A percentile compares a stretch with the other conserved stretches of the same genome.
These are phyloP conservation scores for Yamadazyma taylorii DNA, from an alignment of 1,139 yeast species.

Conservation along the genomic window DNA sequence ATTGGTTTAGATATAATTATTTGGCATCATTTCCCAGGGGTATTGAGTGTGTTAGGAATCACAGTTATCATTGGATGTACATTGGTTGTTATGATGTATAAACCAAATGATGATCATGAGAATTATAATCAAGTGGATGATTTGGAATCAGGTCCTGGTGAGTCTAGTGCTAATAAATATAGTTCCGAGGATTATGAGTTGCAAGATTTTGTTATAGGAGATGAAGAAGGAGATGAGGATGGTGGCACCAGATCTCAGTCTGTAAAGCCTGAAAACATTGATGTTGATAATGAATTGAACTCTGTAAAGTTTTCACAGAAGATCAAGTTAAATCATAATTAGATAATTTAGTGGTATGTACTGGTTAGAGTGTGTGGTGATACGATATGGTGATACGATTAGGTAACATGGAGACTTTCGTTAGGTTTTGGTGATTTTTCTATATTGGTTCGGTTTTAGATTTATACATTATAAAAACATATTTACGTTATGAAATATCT, in stretches of 20 bases:
- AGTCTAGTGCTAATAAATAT: conserved; percentile 12
- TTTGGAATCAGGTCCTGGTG: conserved; percentile 4
- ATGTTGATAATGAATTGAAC: conserved; percentile 9
- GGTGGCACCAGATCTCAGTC: background rate
- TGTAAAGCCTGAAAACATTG: background rate
- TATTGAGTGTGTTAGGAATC: conserved; percentile 70
- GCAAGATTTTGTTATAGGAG: conserved; percentile 27
- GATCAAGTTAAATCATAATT: conserved; percentile 7
- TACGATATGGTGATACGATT: too few species aligned
- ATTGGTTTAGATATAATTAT: conserved; percentile 71
- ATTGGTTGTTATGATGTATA: conserved; percentile 51
- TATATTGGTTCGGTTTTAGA: too few species aligned
- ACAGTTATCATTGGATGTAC: conserved; percentile 68
- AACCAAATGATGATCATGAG: conserved; percentile 26
- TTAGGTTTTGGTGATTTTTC: background rate
- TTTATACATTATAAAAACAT: too few species aligned
- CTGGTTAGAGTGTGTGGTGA: too few species aligned
- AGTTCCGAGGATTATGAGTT: conserved; percentile 23
- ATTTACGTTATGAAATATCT: too few species aligned
- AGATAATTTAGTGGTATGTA: too few species aligned
- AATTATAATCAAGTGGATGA: conserved; percentile 10
- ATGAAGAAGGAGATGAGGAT: conserved; percentile 20
- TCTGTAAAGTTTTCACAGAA: conserved; percentile 8
- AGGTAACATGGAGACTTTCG: too few species aligned
- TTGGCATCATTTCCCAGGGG: conserved; percentile 73